Evolutionary conservation across 805 yeast species (phyloP).

Genomic region (Saccharomycopsis capsularis): DNA sequence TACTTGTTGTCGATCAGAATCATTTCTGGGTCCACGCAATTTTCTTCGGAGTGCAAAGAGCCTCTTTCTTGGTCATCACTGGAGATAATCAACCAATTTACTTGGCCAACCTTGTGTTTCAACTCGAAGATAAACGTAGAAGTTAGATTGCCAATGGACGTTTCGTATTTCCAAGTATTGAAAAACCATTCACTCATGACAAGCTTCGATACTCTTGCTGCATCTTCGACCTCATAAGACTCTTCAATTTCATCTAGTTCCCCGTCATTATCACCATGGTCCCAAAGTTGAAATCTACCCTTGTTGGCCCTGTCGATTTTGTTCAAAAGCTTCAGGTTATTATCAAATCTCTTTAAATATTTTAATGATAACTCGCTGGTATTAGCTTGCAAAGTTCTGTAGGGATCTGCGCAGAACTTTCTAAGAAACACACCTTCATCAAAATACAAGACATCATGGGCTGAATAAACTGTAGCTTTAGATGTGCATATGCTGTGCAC

Average conservation of each 20-base stretch:
- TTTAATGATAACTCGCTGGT: slow-evolving; percentile 8
- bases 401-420: slow-evolving; percentile 36
- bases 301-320: not conserved
- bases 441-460: slow-evolving; percentile 32
- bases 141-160: slow-evolving; percentile 30
- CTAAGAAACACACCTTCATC: slow-evolving; percentile 36
- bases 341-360: slow-evolving; percentile 13
- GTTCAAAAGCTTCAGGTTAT: slow-evolving; percentile 1
- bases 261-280: no score
- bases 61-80: slow-evolving; percentile 25
- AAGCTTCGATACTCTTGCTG: slow-evolving; percentile 28
- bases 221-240: not conserved
- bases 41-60: slow-evolving; percentile 10
- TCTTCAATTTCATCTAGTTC: not conserved
- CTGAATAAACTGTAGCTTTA: slow-evolving; percentile 29
- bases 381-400: slow-evolving; percentile 27
- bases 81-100: slow-evolving; percentile 34
- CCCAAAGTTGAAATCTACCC: no score
- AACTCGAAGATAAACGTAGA: slow-evolving; percentile 32
- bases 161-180: slow-evolving; percentile 35
- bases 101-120: slow-evolving; percentile 33
- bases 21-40: slow-evolving; percentile 12
- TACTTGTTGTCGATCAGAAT: not conserved
- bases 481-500: slow-evolving; percentile 33
- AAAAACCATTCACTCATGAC: slow-evolving; percentile 35